Evolutionary conservation across 345 rosid genomes (phyloP).

Genomic region (Populus nigra): DNA sequence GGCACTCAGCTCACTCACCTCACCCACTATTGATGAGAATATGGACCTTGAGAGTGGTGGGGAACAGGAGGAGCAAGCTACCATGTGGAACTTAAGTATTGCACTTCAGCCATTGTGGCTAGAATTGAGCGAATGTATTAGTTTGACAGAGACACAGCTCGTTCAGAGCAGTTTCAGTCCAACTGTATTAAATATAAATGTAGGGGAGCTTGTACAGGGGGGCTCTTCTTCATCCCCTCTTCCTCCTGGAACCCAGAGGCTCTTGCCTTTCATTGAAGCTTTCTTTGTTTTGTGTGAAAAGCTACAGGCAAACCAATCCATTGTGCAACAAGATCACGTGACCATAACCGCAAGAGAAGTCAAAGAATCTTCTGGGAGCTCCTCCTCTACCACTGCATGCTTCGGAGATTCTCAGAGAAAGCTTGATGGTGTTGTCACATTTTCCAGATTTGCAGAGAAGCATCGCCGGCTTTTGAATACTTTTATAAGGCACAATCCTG

Average conservation of each 20-base stretch:
- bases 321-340: constrained; percentile 64
- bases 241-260: constrained; percentile 92
- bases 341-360: constrained; percentile 77
- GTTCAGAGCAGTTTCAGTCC: constrained; percentile 54
- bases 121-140: constrained; percentile 85
- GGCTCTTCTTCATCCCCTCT: constrained; percentile 62
- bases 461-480: constrained; percentile 90
- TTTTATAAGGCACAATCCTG: constrained; percentile 83
- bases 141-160: constrained; percentile 78
- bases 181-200: constrained; percentile 40
- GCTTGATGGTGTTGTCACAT: constrained; percentile 71
- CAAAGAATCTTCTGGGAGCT: constrained; percentile 64
- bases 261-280: constrained; percentile 91
- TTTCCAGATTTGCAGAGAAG: constrained; percentile 87
- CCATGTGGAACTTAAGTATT: constrained; percentile 62
- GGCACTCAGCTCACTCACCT: constrained; percentile 70
- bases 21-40: constrained; percentile 40
- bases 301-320: constrained; percentile 55
- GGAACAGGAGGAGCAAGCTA: constrained; percentile 71
- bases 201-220: constrained; percentile 64
- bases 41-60: constrained; percentile 33
- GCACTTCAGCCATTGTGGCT: constrained; percentile 91
- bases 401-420: constrained; percentile 62
- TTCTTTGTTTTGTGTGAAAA: constrained; percentile 93
- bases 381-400: constrained; percentile 36